These are phyloP conservation scores for Fagopyrum esculentum DNA, from an alignment of 148 eudicot genomes.

Conservation along the genomic window DNA sequence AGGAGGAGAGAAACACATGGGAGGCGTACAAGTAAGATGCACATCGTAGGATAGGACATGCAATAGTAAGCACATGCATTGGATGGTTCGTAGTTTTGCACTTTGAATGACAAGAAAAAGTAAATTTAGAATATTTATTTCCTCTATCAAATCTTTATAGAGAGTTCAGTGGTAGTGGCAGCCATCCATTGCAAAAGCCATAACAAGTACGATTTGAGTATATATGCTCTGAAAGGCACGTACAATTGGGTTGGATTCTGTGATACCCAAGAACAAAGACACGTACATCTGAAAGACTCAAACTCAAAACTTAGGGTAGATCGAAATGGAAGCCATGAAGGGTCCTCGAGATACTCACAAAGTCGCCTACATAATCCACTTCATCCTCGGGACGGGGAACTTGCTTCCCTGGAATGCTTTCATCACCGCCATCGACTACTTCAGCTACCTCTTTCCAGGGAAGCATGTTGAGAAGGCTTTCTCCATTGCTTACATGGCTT, in stretches of 20 bases:
- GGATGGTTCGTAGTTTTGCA: neutral
- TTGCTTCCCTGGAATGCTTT: slow-evolving; percentile 90
- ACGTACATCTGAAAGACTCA: too few relatives aligned
- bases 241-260: slow-evolving; percentile 9
- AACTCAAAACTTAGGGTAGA: neutral
- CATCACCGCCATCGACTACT: slow-evolving; percentile 87
- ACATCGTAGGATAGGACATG: too few relatives aligned
- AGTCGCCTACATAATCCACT: slow-evolving; percentile 60
- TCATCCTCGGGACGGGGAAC: slow-evolving; percentile 82
- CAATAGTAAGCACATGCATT: slow-evolving; percentile 2
- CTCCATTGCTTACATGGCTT: slow-evolving; percentile 71
- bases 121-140: too few relatives aligned
- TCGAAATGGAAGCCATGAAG: slow-evolving; percentile 38
- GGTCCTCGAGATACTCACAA: slow-evolving; percentile 43
- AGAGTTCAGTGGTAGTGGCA: slow-evolving; percentile 20
- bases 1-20: too few relatives aligned
- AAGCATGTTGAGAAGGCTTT: slow-evolving; percentile 63
- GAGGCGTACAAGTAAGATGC: too few relatives aligned
- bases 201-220: slow-evolving; percentile 23
- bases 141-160: neutral
- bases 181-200: slow-evolving; percentile 28
- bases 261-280: neutral
- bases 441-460: slow-evolving; percentile 46
- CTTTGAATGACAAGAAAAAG: neutral
- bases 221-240: slow-evolving; percentile 1